Evolutionary conservation across 768 basidiomycete genomes (phyloP), one percentile per base, ranked within the genome.

Genomic region (Lentinula sp.): DNA sequence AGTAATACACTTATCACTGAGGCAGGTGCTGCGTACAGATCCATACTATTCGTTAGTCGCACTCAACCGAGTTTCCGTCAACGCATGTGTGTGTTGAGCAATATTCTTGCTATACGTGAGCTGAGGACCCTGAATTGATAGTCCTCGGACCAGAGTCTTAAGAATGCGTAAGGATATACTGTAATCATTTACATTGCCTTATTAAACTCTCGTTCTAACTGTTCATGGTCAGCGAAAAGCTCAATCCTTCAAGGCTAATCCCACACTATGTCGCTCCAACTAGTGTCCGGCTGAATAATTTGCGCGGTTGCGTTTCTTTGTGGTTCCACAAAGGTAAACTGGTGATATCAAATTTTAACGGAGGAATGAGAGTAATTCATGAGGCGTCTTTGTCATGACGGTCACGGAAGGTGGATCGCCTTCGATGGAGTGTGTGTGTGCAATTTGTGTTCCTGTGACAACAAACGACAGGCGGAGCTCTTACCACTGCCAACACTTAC

Each of bases 401-500:
- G 43, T 4, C 43, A 45, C 43, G 13, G 13, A 8, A 39, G 37
- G 5, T 39, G 37, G 37, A 39, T 39, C 13, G 37, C 37, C 37
- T 8, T 39, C 5, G 11, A 7, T 43, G 42, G 15, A 28, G 31
- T 35, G 34, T 51, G 10, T 54, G 35, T 52, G n/a, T 9, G 18
- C 9, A 31, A 50, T 9, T 23, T 31, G 4, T 7, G 48, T 52
- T 52, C 50, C 50, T 52, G 50, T 52, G 32, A 52, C 50, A 52
- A 54, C 53, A 40, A 54, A 9, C 28, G 53, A 54, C 53, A 54
- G 53, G n/a, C 21, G 53, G 37, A 39, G 53, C 53, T 37, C 53
- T 54, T 39, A 35, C 53, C 53, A 54, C 53, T 39, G 53, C 53
- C 53, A 46, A 8, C 9, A 18, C 16, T 46, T 7, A n/a, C 18